These are phyloP conservation scores for Arthrobotrys iridis DNA, from an alignment of 2,329 filamentous ascomycete species.

Conservation along the genomic window DNA sequence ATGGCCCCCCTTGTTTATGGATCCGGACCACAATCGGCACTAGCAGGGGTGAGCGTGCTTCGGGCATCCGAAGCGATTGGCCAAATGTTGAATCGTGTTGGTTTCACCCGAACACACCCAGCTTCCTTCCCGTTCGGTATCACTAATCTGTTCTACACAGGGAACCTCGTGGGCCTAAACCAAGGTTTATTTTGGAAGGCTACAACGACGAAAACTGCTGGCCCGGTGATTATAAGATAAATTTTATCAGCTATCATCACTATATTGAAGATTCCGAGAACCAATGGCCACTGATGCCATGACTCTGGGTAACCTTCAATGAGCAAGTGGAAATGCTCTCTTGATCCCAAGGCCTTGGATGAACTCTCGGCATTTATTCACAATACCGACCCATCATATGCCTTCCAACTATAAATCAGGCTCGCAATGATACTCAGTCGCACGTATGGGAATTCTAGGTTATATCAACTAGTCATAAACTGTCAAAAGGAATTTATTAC, in stretches of 20 bases:
- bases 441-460: no score
- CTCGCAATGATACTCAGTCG: neutral
- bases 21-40: conserved; percentile 6
- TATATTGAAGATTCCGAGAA: no score
- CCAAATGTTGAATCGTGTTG: neutral
- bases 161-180: neutral
- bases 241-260: no score
- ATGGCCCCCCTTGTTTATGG: conserved; percentile 41
- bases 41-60: conserved; percentile 34
- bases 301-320: no score
- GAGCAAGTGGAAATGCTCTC: neutral
- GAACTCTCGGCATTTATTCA: neutral
- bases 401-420: conserved; percentile 2
- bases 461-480: no score
- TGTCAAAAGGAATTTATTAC: no score
- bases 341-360: conserved; percentile 8
- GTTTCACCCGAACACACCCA: conserved; percentile 15
- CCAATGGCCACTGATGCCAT: no score
- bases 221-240: conserved; percentile 1
- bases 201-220: neutral
- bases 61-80: conserved; percentile 31
- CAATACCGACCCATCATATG: neutral
- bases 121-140: conserved; percentile 20
- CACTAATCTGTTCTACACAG: conserved; percentile 3
- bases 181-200: neutral